Evolutionary conservation across 352 stramenopile genomes (phyloP), one percentile per base, ranked within the genome.

Genomic region (Peronosclerospora sorghi): DNA sequence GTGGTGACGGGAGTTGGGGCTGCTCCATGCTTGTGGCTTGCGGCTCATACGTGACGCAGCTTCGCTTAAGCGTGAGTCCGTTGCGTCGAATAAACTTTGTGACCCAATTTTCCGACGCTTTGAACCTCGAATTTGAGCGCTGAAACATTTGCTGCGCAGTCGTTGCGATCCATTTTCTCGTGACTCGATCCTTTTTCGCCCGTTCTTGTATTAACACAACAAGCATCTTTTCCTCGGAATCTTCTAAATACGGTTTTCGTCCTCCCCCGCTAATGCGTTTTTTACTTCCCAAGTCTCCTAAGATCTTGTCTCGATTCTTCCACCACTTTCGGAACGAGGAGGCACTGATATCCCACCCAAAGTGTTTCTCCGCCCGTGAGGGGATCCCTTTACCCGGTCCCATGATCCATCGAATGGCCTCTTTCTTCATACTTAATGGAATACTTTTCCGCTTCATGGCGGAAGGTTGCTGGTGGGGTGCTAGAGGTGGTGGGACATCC

Each of bases 61-160:
- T 87, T 43, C 75, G 65, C 51, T 85, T 83, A 32, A 87, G 61
- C 47, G 75, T 81, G 8, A 87, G 62, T 44, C 70, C 68, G 44
- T 87, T 85, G 27, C 75, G 73, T 34, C 69, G 68, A 43, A 88
- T 86, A 35, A 88, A 88, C 66, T 86, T 86, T 42, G 73, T 82
- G 26, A 88, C 71, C 75, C 75, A 88, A 52, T 88, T 88, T 52
- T 86, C 73, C 0, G 73, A 86, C 4, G 75, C 73, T 48, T 86
- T 86, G 40, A 88, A 88, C 15, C 50, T 73, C 45, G 62, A 52
- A 42, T 80, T 68, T 8, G 73, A 76, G 50, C 72, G 70, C 54
- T 85, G 73, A 51, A 88, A 88, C 73, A 88, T 86, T 54, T 86
- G 75, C 62, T 86, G 73, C 48, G 75, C 75, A 19, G 75, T 86